phyloP scores from a whole-genome alignment of 176 grass and related monocot genomes.

The Chloris gayana region DNA sequence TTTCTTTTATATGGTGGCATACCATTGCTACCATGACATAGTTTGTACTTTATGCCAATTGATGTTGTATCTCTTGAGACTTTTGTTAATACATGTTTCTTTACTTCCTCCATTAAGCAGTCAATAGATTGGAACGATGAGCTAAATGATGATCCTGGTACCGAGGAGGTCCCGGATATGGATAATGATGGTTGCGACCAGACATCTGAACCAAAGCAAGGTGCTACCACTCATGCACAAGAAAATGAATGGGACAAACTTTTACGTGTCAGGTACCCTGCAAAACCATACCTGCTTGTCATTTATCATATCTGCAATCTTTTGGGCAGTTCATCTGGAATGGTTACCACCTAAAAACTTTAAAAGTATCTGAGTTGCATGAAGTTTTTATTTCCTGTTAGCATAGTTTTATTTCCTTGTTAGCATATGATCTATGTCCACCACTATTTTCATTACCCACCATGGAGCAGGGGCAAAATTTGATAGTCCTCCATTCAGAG shows the following conservation, averaged over 20 bases:
- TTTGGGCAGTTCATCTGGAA: background rate
- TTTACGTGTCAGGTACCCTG: conserved; percentile 85
- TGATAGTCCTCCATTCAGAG: background rate
- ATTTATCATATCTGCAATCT: conserved; percentile 7
- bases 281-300: conserved; percentile 4
- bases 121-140: conserved; percentile 98
- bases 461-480: background rate
- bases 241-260: conserved; percentile 99
- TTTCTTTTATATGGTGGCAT: background rate
- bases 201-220: conserved; percentile 70
- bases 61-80: conserved; percentile 22
- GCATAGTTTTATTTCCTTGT: background rate
- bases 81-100: conserved; percentile 39
- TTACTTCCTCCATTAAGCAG: conserved; percentile 56
- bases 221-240: conserved; percentile 54
- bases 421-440: background rate
- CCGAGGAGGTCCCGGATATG: conserved; percentile 50
- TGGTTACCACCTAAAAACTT: background rate
- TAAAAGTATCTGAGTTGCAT: background rate
- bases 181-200: conserved; percentile 56
- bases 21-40: conserved; percentile 23
- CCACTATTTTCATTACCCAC: background rate
- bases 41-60: conserved; percentile 43
- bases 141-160: conserved; percentile 68
- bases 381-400: no score